Evolutionary conservation across 306 rosid species (phyloP), one percentile per base, ranked within the genome.

Genomic region (Styphnolobium japonicum): DNA sequence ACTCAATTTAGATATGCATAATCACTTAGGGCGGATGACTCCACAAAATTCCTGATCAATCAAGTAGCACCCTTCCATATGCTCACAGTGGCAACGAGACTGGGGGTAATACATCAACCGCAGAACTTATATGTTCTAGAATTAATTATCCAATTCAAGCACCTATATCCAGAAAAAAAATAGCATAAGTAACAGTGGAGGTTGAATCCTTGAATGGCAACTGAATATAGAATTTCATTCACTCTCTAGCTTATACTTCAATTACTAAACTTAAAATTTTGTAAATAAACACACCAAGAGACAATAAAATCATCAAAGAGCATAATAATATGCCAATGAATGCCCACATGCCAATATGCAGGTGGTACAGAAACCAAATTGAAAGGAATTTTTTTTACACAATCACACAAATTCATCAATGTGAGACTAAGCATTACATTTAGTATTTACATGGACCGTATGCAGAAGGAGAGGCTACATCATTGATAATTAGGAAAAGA

Each of bases 121-220:
- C 74, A 8, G 79, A 62, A 64, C 57, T 33, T 63, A 10, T 64
- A 51, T 22, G 46, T 79, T 74, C 75, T 36, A 80, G 34, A 45
- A 66, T 82, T 60, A 51, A 67, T 15, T 34, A 48, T 63, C 61
- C 68, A 64, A 77, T 62, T 80, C 37, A 67, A 56, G 71, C 69
- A 69, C 84, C 97, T 91, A 60, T 61, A 37, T 10, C 5, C 18
- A 68, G 33, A n/a, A n/a, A 46, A 49, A 2, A 34, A 21, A 19
- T 23, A 74, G 55, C 33, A 73, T 79, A 49, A 70, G 84, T 25
- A 23, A 61, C 1, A 51, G 27, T 29, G 16, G 9, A 55, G 33
- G 37, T 29, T 16, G 1, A 46, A 76, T 39, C 15, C 16, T 5
- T 18, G 8, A 63, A 67, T 0, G 5, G 22, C 27, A 48, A 37